Base-by-base conservation (phyloP, 345 rosid species). In the Abelmoschus esculentus region DNA sequence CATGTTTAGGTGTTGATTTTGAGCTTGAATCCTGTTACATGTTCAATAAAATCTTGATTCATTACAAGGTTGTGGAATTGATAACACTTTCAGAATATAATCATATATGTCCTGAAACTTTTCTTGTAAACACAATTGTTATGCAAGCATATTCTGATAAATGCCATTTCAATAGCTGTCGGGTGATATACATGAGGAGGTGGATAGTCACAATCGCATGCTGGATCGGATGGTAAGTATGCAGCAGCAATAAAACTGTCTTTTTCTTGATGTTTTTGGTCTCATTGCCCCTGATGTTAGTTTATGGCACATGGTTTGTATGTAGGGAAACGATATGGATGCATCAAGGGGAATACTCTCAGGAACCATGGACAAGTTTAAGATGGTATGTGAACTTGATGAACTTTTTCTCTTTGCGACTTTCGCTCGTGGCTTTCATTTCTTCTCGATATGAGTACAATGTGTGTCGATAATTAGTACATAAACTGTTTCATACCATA, bases 301-400 rank as follows among this genome's bases (percentile, higher is more conserved):
- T 52, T n/a, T 55, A 26, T 76, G 36, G 72, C 73, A 38, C n/a
- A 54, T 67, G 70, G 49, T 67, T 66, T 29, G 15, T 14, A 47
- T 66, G 70, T 78, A 93, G 98, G 97, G 98, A 47, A 90, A 87
- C 76, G 96, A 89, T 72, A 93, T 90, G 98, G 98, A 93, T 86
- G 61, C 97, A 64, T 93, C 98, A 29, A 84, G 93, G 77, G 97
- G 98, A 64, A 47, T 87, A 60, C 90, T 90, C 34, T 90, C 97
- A 19, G 96, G 98, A 80, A 93, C 98, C 26, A 93, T 93, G 97
- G 97, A 90, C 78, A 86, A 88, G 64, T 87, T 93, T 76, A 93
- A 93, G 85, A 93, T 76, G 90, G 97, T 90, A 82, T 46, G 81
- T 46, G 3, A 15, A 17, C 58, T 66, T 17, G 40, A 7, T 67